A percentile compares a stretch with the other conserved stretches of the same genome.
Conservation (phyloP, 164 flowering plant species). For the Taxillus chinensis region DNA sequence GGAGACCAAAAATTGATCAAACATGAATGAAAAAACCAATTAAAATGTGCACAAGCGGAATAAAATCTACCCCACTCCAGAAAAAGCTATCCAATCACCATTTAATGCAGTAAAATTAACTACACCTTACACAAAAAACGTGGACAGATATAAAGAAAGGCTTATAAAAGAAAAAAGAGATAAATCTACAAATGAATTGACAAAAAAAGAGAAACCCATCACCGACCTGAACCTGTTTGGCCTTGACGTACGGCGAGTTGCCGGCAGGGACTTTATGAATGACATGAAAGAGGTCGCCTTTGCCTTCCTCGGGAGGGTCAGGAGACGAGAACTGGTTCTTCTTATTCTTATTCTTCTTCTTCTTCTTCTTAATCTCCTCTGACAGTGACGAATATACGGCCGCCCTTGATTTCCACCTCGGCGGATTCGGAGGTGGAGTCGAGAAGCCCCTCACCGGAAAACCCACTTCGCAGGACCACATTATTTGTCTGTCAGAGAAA, state of each 20-base stretch:
- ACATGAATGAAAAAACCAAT: no score
- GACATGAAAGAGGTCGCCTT: constrained; percentile 39
- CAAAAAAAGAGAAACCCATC: neutral
- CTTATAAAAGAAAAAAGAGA: neutral
- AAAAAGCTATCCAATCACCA: no score
- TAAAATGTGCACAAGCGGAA: no score
- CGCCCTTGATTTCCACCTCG: constrained; percentile 13
- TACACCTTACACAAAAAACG: neutral
- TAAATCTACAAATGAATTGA: neutral
- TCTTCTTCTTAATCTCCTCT: constrained; percentile 19
- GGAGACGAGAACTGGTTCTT: constrained; percentile 18
- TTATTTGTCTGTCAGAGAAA: neutral
- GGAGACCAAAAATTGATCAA: no score
- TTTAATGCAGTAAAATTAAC: no score
- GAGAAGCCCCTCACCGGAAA: constrained; percentile 23
- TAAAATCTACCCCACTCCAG: no score
- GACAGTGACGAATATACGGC: constrained; percentile 4
- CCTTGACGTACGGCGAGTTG: constrained; percentile 72
- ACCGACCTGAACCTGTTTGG: constrained; percentile 85
- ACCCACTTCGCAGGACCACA: constrained; percentile 11
- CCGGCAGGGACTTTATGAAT: constrained; percentile 68
- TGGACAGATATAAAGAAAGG: neutral
- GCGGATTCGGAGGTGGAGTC: constrained; percentile 31
- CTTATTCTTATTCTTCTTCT: constrained; percentile 25
- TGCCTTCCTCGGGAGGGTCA: neutral